Evolutionary conservation across 306 rosid species (phyloP).

Genomic region (Prinsepia uniflora): DNA sequence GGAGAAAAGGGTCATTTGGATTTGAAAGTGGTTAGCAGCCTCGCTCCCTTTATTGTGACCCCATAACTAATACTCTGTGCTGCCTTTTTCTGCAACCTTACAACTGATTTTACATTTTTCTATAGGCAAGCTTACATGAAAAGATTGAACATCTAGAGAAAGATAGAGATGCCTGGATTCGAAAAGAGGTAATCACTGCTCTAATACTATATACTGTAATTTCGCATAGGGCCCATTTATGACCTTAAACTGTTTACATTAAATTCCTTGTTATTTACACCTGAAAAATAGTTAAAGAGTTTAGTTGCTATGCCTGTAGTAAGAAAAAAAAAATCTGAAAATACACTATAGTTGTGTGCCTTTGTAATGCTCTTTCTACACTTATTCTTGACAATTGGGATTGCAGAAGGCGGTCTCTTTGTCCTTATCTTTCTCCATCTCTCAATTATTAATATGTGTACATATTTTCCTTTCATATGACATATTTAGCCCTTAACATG

Average conservation of each 20-base stretch:
- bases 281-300: background rate
- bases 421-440: no score
- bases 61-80: constrained; percentile 2
- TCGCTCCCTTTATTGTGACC: constrained; percentile 8
- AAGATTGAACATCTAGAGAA: constrained; percentile 47
- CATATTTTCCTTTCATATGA: background rate
- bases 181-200: constrained; percentile 44
- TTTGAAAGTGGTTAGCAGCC: constrained; percentile 36
- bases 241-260: background rate
- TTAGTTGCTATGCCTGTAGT: background rate
- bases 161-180: constrained; percentile 36
- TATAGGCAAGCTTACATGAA: constrained; percentile 58
- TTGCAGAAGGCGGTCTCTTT: background rate
- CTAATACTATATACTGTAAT: background rate
- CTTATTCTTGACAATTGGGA: background rate
- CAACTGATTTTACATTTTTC: constrained; percentile 26
- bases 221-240: background rate
- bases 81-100: constrained; percentile 5
- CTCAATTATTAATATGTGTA: background rate
- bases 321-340: background rate
- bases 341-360: background rate
- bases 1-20: constrained; percentile 17
- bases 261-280: background rate
- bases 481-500: constrained; percentile 12
- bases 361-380: background rate